Conservation (phyloP, 2,329 filamentous ascomycete species). For the Venturia nashicola region DNA sequence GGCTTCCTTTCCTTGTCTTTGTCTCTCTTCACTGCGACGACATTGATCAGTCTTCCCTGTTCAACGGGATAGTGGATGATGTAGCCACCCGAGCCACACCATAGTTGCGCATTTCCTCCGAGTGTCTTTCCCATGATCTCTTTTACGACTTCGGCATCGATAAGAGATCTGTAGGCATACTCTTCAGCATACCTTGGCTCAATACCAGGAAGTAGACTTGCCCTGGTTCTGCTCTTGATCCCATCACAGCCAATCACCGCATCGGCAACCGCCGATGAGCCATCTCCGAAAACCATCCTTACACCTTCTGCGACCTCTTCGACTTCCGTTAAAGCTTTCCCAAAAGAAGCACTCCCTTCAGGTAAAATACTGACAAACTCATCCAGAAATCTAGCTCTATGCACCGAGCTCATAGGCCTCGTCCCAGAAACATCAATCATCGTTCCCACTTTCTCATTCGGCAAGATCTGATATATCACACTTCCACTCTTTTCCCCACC, state of each 20-base stretch:
- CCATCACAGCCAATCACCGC: constrained; percentile 36
- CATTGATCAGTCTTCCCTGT: constrained; percentile 4
- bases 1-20: background rate
- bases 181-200: constrained; percentile 5
- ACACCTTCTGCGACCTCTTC: constrained; percentile 13
- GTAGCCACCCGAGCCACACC: background rate
- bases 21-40: constrained; percentile 2
- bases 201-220: background rate
- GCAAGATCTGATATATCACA: background rate
- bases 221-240: constrained; percentile 22
- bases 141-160: background rate
- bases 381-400: constrained; percentile 37
- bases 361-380: constrained; percentile 37
- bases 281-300: constrained; percentile 31
- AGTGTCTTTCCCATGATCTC: background rate
- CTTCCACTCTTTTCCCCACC: background rate
- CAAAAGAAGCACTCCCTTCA: constrained; percentile 20
- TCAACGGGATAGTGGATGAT: constrained; percentile 5
- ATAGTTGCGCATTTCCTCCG: background rate
- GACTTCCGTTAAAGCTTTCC: background rate
- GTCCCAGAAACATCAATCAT: background rate
- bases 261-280: constrained; percentile 27
- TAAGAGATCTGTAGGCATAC: background rate
- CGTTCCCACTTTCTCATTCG: background rate
- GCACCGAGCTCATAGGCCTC: constrained; percentile 20